Evolutionary conservation across 2,329 filamentous ascomycete genomes (phyloP).

Genomic region (Colletotrichum sp.): DNA sequence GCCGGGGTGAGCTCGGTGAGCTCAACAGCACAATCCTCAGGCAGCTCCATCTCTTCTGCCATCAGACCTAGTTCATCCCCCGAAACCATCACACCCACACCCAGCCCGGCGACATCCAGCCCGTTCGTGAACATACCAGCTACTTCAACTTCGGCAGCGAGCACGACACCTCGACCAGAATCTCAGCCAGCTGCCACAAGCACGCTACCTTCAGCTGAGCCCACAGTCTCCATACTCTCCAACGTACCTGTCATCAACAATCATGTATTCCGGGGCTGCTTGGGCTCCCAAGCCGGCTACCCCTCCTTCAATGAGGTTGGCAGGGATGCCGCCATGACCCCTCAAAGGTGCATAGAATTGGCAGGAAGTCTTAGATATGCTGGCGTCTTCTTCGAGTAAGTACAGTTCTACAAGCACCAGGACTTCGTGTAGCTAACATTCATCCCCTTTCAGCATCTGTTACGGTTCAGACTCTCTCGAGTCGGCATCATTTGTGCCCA

Average conservation of each 20-base stretch:
- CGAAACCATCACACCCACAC: neutral
- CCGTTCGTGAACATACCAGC: rapidly evolving
- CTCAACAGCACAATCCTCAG: neutral
- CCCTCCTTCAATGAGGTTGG: neutral
- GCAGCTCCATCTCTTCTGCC: neutral
- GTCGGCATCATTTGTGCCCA: neutral
- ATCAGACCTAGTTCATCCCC: neutral
- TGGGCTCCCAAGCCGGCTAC: neutral
- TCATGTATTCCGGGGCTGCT: neutral
- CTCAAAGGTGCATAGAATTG: neutral
- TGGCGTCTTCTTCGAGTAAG: neutral
- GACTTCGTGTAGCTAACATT: neutral
- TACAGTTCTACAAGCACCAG: neutral
- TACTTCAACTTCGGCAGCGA: rapidly evolving
- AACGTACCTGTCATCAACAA: neutral
- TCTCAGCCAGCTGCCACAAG: neutral
- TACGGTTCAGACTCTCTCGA: neutral
- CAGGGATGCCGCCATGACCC: neutral
- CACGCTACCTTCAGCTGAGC: neutral
- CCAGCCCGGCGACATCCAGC: neutral
- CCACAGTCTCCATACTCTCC: neutral
- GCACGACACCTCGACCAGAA: neutral
- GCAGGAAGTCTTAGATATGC: neutral
- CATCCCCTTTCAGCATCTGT: neutral
- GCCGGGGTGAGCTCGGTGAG: rapidly evolving